Percentiles rank a stretch among this genome's conserved stretches.
Conservation (phyloP, 495 filamentous ascomycete species). For the Haplographium delicatum region DNA sequence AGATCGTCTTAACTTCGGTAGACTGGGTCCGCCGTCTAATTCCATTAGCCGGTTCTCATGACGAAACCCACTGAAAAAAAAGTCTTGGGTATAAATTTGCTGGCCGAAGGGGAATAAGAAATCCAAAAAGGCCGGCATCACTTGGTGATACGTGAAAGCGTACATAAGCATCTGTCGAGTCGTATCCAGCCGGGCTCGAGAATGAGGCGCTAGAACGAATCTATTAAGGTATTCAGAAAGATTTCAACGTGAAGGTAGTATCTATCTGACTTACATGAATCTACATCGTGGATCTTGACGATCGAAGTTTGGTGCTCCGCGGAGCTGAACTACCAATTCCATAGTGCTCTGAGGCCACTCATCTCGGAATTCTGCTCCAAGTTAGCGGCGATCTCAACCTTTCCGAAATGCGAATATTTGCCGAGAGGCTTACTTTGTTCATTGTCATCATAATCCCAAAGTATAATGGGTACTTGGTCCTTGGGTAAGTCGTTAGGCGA, state of each 20-base stretch:
- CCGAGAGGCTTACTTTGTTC: not conserved
- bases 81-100: slow-evolving; percentile 33
- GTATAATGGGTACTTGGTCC: no score
- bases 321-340: not conserved
- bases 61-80: slow-evolving; percentile 13
- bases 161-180: slow-evolving; percentile 31
- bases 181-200: slow-evolving; percentile 25
- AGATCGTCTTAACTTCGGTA: slow-evolving; percentile 34
- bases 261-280: slow-evolving; percentile 12
- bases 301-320: not conserved
- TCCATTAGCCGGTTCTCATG: slow-evolving; percentile 9
- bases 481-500: not conserved
- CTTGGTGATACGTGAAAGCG: slow-evolving; percentile 37
- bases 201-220: slow-evolving; percentile 30
- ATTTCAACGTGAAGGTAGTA: not conserved
- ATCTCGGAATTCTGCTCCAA: not conserved
- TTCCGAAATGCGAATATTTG: not conserved
- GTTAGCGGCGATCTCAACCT: not conserved
- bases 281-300: slow-evolving; percentile 19
- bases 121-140: slow-evolving; percentile 39
- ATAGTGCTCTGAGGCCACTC: not conserved
- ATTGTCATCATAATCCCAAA: not conserved
- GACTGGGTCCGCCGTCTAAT: slow-evolving; percentile 21
- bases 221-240: slow-evolving; percentile 16
- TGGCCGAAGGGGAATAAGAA: slow-evolving; percentile 38